Conservation (phyloP, 1,284 basidiomycete species). For the Paramarasmius palmivorus region DNA sequence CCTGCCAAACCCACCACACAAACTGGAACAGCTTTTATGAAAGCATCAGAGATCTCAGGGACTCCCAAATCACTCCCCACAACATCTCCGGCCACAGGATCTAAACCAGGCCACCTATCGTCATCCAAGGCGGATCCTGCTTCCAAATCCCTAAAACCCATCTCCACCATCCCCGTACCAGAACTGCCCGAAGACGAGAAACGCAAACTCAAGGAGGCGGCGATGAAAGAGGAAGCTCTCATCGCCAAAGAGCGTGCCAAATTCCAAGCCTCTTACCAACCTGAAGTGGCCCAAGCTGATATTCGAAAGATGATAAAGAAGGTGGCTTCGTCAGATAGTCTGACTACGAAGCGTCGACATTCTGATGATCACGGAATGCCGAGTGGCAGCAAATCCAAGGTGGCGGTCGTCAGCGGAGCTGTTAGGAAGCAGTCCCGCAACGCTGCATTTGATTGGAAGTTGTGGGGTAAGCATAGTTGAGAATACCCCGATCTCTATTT, state of each 20-base stretch:
- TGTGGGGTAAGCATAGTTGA: too few species aligned
- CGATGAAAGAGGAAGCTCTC: background rate
- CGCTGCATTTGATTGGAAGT: background rate
- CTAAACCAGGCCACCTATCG: too few species aligned
- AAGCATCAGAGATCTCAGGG: background rate
- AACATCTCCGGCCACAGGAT: too few species aligned
- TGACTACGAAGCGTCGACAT: background rate
- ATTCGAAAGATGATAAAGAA: slow-evolving; percentile 2
- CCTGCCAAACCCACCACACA: too few species aligned
- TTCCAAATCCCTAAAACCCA: slow-evolving; percentile 34
- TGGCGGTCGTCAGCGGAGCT: background rate
- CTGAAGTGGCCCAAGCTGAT: background rate
- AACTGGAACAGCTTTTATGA: too few species aligned
- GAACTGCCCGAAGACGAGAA: slow-evolving; percentile 23
- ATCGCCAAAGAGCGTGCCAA: background rate
- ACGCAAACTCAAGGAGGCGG: slow-evolving; percentile 14
- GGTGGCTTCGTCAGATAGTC: background rate
- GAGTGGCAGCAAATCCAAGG: background rate
- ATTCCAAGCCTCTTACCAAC: background rate
- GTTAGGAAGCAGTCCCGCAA: background rate
- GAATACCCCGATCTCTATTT: too few species aligned
- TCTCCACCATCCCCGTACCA: slow-evolving; percentile 35
- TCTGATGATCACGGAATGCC: background rate
- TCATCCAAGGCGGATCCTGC: background rate
- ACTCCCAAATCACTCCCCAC: too few species aligned